Evolutionary conservation across 1,284 basidiomycete species (phyloP), one percentile per base, ranked within the genome.

Genomic region (Trametes versicolor): DNA sequence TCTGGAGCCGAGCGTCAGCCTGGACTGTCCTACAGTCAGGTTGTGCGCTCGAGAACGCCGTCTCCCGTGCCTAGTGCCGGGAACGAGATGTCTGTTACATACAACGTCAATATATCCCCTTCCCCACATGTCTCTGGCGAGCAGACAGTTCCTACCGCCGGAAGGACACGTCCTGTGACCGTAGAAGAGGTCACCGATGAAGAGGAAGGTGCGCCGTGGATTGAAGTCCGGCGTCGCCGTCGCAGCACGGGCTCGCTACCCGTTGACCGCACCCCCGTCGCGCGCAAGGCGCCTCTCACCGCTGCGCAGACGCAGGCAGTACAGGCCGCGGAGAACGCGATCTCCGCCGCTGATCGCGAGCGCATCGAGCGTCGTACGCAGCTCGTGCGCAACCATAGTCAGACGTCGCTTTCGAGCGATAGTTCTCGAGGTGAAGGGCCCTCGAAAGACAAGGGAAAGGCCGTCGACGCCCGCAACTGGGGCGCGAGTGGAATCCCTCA

Each of bases 391-490:
- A 43, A 43, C 41, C 5, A 5, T 17, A 43, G 12, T 17, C 12
- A 17, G 5, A 17, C 19, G 19, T 43, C 41, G 19, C 15, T 43
- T 43, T n/a, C 41, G 4, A 45, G 25, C 10, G 54, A 53, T 15
- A 49, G 21, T 32, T 65, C 64, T 15, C 60, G 34, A 0, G 64
- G 57, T 0, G 69, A 68, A 34, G 66, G 66, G 9, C 59, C 66
- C n/a, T 47, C 45, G 7, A 15, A 12, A 43, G 25, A 43, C 15
- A 71, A 70, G 32, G 70, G 68, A 0, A 70, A 71, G 53, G 39
- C 50, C 8, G 48, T 66, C 29, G 65, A 47, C n/a, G 45, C 45
- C 7, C 64, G 60, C 25, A 64, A 66, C 48, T 69, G 67, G 65
- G 62, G 67, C 32, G 48, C 23, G n/a, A 41, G 43, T 13, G n/a